Conservation (phyloP, 495 filamentous ascomycete genomes). For the Podospora pseudocomata region DNA sequence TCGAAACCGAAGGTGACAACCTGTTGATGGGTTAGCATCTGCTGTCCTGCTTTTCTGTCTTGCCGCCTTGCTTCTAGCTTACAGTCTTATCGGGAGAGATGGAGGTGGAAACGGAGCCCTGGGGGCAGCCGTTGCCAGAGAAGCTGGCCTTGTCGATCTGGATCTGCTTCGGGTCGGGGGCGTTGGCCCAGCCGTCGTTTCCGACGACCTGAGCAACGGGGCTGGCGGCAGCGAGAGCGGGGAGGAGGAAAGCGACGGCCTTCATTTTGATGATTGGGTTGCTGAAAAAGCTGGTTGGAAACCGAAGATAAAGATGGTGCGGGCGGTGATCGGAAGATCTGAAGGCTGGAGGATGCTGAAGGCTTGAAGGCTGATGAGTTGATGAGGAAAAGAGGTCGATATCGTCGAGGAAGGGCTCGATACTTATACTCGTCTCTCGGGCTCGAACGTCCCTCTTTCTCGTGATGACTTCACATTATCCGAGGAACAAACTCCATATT, state of each 20-base stretch:
- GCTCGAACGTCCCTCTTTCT: not conserved
- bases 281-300: slow-evolving; percentile 7
- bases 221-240: slow-evolving; percentile 44
- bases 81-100: slow-evolving; percentile 51
- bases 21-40: slow-evolving; percentile 25
- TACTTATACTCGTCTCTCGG: slow-evolving; percentile 35
- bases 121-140: slow-evolving; percentile 57
- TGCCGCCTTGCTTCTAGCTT: slow-evolving; percentile 11
- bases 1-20: slow-evolving; percentile 58
- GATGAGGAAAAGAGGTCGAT: slow-evolving; percentile 29
- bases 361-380: slow-evolving; percentile 27
- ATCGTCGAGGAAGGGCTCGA: slow-evolving; percentile 25
- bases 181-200: slow-evolving; percentile 33
- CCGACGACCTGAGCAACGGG: slow-evolving; percentile 32
- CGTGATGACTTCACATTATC: slow-evolving; percentile 14
- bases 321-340: slow-evolving; percentile 4
- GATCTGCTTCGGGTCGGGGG: slow-evolving; percentile 42
- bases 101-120: slow-evolving; percentile 47
- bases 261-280: slow-evolving; percentile 41
- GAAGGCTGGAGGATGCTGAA: slow-evolving; percentile 1
- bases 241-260: slow-evolving; percentile 43
- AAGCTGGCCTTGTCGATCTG: slow-evolving; percentile 54
- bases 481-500: slow-evolving; percentile 16
- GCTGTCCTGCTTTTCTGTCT: not conserved
- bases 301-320: slow-evolving; percentile 11